Conservation (phyloP, 148 eudicot genomes). For the Nepenthes mirabilis region DNA sequence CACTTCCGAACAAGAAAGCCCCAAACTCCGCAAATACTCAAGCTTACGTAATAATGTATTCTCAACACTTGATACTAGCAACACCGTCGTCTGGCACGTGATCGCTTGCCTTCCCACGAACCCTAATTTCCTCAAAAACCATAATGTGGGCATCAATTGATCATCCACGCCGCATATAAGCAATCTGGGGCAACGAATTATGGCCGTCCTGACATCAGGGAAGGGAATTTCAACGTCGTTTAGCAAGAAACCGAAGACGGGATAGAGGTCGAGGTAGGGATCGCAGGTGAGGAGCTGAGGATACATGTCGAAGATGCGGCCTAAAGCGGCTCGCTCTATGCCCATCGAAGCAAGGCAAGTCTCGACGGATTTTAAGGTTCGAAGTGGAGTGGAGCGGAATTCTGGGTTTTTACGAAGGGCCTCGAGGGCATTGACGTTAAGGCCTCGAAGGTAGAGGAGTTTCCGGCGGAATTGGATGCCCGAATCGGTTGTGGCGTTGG, state of each 20-base stretch:
- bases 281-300: constrained; percentile 66
- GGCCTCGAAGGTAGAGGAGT: constrained; percentile 56
- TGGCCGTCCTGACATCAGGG: constrained; percentile 27
- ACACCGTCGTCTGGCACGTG: constrained; percentile 32
- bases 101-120: constrained; percentile 34
- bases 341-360: constrained; percentile 53
- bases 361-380: constrained; percentile 35
- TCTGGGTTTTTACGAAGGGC: constrained; percentile 62
- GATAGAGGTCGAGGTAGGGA: constrained; percentile 51
- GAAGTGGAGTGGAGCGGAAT: constrained; percentile 53
- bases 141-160: constrained; percentile 59
- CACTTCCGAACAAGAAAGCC: constrained; percentile 46
- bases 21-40: constrained; percentile 34
- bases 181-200: constrained; percentile 70
- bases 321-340: constrained; percentile 32
- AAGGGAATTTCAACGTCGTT: constrained; percentile 38
- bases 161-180: constrained; percentile 33
- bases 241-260: constrained; percentile 51
- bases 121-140: constrained; percentile 41
- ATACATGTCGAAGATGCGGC: constrained; percentile 68
- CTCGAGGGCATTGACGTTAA: constrained; percentile 51
- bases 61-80: constrained; percentile 53
- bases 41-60: constrained; percentile 38
- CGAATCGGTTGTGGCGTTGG: constrained; percentile 16
- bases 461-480: constrained; percentile 60